Base-by-base conservation (phyloP, 1,139 yeast species). In the Pichia sorboxylosa region DNA sequence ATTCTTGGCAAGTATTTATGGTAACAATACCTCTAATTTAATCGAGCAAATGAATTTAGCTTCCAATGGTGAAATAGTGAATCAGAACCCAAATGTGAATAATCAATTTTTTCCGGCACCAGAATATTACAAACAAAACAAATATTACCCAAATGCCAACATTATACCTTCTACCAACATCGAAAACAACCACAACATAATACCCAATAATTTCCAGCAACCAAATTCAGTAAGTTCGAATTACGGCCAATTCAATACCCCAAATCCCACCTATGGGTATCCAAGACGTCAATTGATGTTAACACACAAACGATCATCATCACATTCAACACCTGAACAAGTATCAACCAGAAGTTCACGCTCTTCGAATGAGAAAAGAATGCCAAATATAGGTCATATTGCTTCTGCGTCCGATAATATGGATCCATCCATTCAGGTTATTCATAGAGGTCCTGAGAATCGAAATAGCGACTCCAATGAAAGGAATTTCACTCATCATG, bases 1-100 rank as follows among this genome's bases (percentile, higher is more conserved):
- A 44, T 87, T 90, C 46, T 61, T 90, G 45, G 93, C 95, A 1
- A 73, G 90, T 10, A 67, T 83, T 4, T 82, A 85, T 51, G 93
- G 94, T 22, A 77, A 72, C 43, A 64, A 66, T 41, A 67, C 73
- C 11, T 37, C 51, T 13, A 73, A 72, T 47, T 58, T 58, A 44
- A 46, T 61, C 35, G 59, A 57, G 31, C 59, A 56, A 17, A 40
- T 43, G 35, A 34, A 29, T 6, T 18, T 17, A 26, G 13, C 11
- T 23, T 24, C 27, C 11, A 11, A 19, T 13, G 14, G 25, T 28
- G 47, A 42, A 11, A 29, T 41, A 9, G 28, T 46, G 21, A 36
- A 33, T 14, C 18, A 27, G 19, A 26, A 25, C 15, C 20, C 26
- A 21, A 29, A 21, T 16, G 13, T 14, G 11, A 24, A 24, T 24